Base-by-base conservation (phyloP, 2,329 filamentous ascomycete species). In the Paraconiothyrium brasiliense region DNA sequence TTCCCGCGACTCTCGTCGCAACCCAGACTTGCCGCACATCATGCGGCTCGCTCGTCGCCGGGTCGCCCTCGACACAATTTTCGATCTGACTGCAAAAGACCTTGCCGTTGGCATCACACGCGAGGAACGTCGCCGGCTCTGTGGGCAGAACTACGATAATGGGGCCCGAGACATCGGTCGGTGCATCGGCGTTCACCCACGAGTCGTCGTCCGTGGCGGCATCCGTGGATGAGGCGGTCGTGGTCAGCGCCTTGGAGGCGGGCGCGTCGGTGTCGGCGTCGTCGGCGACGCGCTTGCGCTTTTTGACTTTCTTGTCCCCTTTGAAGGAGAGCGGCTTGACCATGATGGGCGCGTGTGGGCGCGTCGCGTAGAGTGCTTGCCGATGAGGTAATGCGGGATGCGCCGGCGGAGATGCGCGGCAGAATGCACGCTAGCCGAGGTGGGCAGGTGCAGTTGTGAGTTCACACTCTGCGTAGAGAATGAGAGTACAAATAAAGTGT, bases 1-100 rank as follows among this genome's bases (percentile, higher is more conserved):
- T 94, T 3, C 94, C 94, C 0, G 90, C 87, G 13, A 97, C 90
- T 67, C 86, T 87, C 70, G 91, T 97, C 62, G 92, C 93, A 67
- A 98, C 88, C 92, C 94, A 99, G 16, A 99, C 95, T 82, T 97
- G 94, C 63, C 94, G 85, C 62, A 98, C 94, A 77, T 98, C 94
- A 78, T 97, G 94, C 54, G 95, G 95, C 80, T 99, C 95, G 9
- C 94, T 93, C 5, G 89, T 97, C n/a, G 85, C 78, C 3, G 92
- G 87, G 75, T 97, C 91, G 30, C 84, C 89, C 60, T 97, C 94
- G 62, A 97, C 86, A 39, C 97, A 90, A 76, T 98, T 97, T 82
- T 97, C 93, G 54, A 99, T 82, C 14, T 85, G 82, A 69, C 91
- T 89, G 5, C 92, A 85, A 78, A 97, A 99, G 16, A 98, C 90